phyloP scores from a whole-genome alignment of 257 asterid genomes.

The Anisodus acutangulus region DNA sequence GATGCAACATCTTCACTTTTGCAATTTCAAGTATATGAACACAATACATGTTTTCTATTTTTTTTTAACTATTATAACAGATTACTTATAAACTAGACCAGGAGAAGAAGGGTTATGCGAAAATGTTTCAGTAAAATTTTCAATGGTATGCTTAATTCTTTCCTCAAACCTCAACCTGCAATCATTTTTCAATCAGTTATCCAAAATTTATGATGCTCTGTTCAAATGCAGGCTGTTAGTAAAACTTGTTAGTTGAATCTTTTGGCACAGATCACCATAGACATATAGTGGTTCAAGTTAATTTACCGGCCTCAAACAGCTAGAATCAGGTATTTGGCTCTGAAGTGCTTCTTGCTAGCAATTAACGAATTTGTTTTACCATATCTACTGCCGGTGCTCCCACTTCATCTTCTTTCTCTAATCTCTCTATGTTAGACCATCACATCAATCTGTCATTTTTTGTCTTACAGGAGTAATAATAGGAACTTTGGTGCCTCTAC shows the following conservation, averaged over 20 bases:
- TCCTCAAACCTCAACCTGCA: slow-evolving; percentile 23
- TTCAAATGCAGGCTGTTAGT: slow-evolving; percentile 9
- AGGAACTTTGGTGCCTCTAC: not conserved
- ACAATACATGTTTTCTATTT: not conserved
- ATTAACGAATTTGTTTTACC: not conserved
- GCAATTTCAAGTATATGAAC: not conserved
- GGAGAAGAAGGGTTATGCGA: slow-evolving; percentile 65
- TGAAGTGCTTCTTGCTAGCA: not conserved
- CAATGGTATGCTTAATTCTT: slow-evolving; percentile 38
- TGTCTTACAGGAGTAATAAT: not conserved
- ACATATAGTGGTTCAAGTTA: not conserved
- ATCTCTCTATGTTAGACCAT: not conserved
- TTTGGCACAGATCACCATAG: slow-evolving; percentile 21
- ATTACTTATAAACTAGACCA: slow-evolving; percentile 62
- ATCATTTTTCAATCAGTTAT: not conserved
- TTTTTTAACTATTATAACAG: slow-evolving; percentile 41
- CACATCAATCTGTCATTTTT: not conserved
- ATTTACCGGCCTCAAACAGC: slow-evolving; percentile 11
- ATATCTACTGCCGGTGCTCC: not conserved
- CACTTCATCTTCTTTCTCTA: not conserved
- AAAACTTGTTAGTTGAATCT: slow-evolving; percentile 23
- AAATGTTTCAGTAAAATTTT: slow-evolving; percentile 62
- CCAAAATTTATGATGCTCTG: slow-evolving; percentile 10
- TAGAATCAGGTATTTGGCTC: slow-evolving; percentile 19
- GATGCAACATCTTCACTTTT: slow-evolving; percentile 23